Conservation (phyloP, 345 rosid genomes). For the Sapria himalayana region DNA sequence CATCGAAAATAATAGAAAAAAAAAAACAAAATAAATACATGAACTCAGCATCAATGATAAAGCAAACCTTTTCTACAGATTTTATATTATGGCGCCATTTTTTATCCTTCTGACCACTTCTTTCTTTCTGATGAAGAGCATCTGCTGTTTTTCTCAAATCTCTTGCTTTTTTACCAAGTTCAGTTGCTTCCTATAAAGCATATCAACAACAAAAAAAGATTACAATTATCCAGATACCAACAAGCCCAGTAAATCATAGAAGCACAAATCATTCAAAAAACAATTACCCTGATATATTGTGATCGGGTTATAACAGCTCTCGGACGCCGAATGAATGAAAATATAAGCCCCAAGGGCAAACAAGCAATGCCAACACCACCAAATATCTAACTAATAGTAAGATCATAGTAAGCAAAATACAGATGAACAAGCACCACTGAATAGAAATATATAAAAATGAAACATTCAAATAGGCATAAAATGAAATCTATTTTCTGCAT, state of each 20-base stretch:
- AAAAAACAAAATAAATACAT: too few species aligned
- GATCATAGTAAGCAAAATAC: too few species aligned
- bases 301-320: conserved; percentile 97
- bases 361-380: conserved; percentile 98
- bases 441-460: too few species aligned
- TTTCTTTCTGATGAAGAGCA: conserved; percentile 89
- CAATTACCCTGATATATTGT: conserved; percentile 78
- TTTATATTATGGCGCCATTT: conserved; percentile 97
- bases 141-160: conserved; percentile 92
- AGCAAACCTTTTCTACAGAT: conserved; percentile 89
- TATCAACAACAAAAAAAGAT: not conserved
- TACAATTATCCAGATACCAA: conserved; percentile 2
- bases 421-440: too few species aligned
- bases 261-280: not conserved
- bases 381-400: conserved; percentile 62
- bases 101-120: conserved; percentile 79
- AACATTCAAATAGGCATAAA: too few species aligned
- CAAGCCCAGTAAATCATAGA: not conserved
- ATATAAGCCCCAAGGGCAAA: conserved; percentile 82
- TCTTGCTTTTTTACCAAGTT: conserved; percentile 89
- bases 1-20: too few species aligned
- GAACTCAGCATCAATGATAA: too few species aligned
- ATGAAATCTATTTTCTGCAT: too few species aligned
- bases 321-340: conserved; percentile 88
- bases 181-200: conserved; percentile 87